phyloP scores from a whole-genome alignment of 2,329 filamentous ascomycete species.

The Botrytis aclada region DNA sequence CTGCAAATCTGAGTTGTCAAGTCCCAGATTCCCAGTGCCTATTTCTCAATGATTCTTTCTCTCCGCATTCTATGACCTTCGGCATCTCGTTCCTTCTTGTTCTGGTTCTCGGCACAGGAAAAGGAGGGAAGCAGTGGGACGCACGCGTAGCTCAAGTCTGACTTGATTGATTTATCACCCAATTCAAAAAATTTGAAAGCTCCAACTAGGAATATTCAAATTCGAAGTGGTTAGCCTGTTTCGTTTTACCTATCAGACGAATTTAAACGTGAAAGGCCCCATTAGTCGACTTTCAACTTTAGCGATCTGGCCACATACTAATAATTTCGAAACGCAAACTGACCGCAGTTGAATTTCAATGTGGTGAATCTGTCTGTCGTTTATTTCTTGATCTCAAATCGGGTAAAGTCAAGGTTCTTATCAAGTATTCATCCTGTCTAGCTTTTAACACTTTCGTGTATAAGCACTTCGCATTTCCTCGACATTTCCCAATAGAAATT shows the following conservation, averaged over 20 bases:
- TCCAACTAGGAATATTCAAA: background rate
- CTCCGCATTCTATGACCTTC: background rate
- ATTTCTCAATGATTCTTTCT: background rate
- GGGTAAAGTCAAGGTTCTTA: background rate
- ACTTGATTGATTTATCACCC: background rate
- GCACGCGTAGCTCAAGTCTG: background rate
- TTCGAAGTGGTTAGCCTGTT: background rate
- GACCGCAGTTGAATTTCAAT: too few relatives aligned
- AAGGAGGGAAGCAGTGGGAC: background rate
- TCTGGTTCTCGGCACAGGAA: background rate
- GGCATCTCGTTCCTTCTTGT: background rate
- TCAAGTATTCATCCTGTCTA: background rate
- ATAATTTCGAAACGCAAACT: background rate
- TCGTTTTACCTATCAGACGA: background rate
- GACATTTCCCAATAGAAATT: too few relatives aligned
- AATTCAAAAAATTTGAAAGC: background rate
- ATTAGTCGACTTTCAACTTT: background rate
- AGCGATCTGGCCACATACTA: background rate
- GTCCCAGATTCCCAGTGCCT: background rate
- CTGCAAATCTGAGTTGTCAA: background rate
- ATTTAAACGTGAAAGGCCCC: background rate
- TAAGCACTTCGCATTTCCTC: background rate
- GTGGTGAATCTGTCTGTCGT: background rate
- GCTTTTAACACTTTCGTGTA: background rate
- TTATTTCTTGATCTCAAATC: background rate